A percentile compares a stretch with the other conserved stretches of the same genome.
phyloP scores from a whole-genome alignment of 108 stramenopile species.

The Nannochloropsis granulata region DNA sequence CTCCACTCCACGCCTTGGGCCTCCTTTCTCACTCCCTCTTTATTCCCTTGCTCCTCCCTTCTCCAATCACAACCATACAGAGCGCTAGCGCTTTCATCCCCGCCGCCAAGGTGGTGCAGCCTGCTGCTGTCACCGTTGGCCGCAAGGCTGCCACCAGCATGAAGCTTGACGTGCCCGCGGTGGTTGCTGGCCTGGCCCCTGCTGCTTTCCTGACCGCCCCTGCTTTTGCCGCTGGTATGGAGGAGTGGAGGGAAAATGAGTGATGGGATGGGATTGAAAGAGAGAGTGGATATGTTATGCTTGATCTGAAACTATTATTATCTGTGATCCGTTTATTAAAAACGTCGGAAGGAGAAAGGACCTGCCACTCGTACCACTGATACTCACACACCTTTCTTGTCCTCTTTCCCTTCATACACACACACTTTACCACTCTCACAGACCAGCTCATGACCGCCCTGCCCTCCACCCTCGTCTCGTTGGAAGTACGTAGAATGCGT shows the following conservation, averaged over 20 bases:
- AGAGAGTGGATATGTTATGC: no score
- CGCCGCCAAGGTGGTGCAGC: neutral
- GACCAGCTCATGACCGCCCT: neutral
- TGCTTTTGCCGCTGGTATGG: neutral
- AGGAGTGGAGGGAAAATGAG: no score
- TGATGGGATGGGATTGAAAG: no score
- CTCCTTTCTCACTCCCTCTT: neutral
- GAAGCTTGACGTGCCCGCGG: neutral
- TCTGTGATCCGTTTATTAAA: no score
- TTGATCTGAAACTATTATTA: no score
- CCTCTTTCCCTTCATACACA: no score
- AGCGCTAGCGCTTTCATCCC: neutral
- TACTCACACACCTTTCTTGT: no score
- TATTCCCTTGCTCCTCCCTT: neutral
- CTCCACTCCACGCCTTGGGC: neutral
- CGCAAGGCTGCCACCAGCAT: neutral
- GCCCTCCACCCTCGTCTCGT: neutral
- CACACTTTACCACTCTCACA: neutral
- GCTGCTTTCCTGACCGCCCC: neutral
- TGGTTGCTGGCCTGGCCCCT: neutral
- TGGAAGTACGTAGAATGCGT: neutral
- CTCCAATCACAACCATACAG: neutral
- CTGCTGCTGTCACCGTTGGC: neutral
- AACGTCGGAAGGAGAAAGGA: no score
- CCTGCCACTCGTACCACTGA: no score